Evolutionary conservation across 139 green algal species (phyloP).

Genomic region (Chlorella sp.): DNA sequence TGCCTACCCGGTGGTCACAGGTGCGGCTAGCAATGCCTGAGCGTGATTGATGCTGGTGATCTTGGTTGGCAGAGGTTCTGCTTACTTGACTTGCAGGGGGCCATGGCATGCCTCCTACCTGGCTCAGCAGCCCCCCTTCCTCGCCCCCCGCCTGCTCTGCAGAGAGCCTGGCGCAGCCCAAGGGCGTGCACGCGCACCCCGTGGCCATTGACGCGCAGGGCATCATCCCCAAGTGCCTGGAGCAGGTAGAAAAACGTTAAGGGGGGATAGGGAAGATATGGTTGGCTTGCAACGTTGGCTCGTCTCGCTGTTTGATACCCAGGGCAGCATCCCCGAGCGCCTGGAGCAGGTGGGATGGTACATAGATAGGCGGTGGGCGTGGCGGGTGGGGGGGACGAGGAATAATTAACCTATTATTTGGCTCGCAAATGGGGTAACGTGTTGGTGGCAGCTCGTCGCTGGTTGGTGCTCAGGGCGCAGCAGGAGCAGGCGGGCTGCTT

Average conservation of each 20-base stretch:
- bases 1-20: constrained; percentile 63
- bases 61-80: neutral
- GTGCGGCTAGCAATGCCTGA: neutral
- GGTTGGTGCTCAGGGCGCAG: too few relatives aligned
- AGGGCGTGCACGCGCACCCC: constrained; percentile 45
- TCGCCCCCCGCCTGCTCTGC: neutral
- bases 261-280: too few relatives aligned
- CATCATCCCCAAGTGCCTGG: constrained; percentile 59
- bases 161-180: constrained; percentile 66
- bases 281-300: too few relatives aligned
- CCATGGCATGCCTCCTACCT: neutral
- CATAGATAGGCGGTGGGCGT: too few relatives aligned
- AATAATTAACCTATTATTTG: too few relatives aligned
- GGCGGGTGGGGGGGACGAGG: too few relatives aligned
- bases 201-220: constrained; percentile 65
- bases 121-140: neutral
- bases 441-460: too few relatives aligned
- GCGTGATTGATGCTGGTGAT: constrained; percentile 28
- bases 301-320: too few relatives aligned
- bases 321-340: constrained; percentile 59
- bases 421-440: too few relatives aligned
- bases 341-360: constrained; percentile 50
- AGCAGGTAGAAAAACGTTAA: constrained; percentile 26
- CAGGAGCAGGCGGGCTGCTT: neutral
- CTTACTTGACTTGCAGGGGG: neutral